Evolutionary conservation across 257 asterid genomes (phyloP), one percentile per base, ranked within the genome.

Genomic region (Datura wrightii): DNA sequence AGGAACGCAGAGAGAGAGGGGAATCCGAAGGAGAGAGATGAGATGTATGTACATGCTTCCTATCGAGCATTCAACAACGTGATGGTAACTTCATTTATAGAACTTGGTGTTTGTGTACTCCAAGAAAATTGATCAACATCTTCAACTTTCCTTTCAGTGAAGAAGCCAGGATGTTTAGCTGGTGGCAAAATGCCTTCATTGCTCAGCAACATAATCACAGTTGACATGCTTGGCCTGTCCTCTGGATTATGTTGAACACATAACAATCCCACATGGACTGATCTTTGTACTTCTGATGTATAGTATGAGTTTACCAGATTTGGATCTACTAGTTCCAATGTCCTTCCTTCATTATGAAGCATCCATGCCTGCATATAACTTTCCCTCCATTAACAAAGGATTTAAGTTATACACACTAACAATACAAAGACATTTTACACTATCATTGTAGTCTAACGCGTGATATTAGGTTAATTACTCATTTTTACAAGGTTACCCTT

Each of bases 181-280:
- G 58, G 78, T 19, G 91, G 92, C 83, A 90, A 55, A n/a, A 10
- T 71, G 34, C 84, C 69, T 3, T 88, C 89, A 46, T 81, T 86
- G 80, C 86, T 80, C 48, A 90, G 36, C 91, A 90, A 86, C 66
- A 79, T 37, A 60, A 90, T 70, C 39, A 86, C 89, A 44, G 83
- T 83, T 8, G 90, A 83, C 92, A 90, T 90, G 46, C 52, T 67
- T 62, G 92, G 92, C 83, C 91, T 88, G 44, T 82, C 91, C 13
- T 84, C 83, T 5, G 88, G 87, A 79, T 67, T 48, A 42, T 85
- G 80, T 79, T 90, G 91, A n/a, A 86, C 92, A 58, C 91, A 90
- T 66, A 90, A 55, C 15, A 90, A 65, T 1, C 91, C 92, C 1
- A 90, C 91, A 6, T 88, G 90, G 37, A 88, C 72, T 9, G 87